Percentiles rank a stretch among this genome's conserved stretches.
phyloP scores from a whole-genome alignment of 148 eudicot genomes.

The Nyssa sinensis region DNA sequence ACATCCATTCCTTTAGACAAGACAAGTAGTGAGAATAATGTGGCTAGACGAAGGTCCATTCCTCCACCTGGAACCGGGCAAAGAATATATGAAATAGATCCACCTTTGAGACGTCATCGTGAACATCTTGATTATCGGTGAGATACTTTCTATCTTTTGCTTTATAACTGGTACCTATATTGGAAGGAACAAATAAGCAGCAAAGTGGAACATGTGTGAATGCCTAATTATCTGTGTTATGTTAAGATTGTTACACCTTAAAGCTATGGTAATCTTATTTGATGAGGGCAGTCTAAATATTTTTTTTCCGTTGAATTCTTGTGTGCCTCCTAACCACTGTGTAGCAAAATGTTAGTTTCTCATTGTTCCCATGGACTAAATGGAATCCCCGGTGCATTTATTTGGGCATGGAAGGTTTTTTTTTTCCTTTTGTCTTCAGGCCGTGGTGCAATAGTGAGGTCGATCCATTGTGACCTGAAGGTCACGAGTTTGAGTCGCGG shows the following conservation, averaged over 20 bases:
- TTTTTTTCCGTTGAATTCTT: not conserved
- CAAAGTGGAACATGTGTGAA: not conserved
- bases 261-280: slow-evolving; percentile 5
- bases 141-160: slow-evolving; percentile 23
- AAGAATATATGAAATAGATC: slow-evolving; percentile 85
- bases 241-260: not conserved
- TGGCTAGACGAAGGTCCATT: slow-evolving; percentile 40
- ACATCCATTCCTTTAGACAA: slow-evolving; percentile 25
- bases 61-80: slow-evolving; percentile 87
- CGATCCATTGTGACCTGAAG: too few species aligned
- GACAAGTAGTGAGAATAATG: slow-evolving; percentile 31
- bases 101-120: slow-evolving; percentile 52
- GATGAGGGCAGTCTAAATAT: not conserved
- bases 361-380: not conserved
- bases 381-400: not conserved
- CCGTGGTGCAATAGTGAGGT: too few species aligned
- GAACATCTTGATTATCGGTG: slow-evolving; percentile 92
- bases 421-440: too few species aligned
- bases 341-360: not conserved
- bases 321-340: not conserved
- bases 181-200: not conserved
- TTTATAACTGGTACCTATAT: slow-evolving; percentile 3
- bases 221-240: not conserved
- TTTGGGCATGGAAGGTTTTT: too few species aligned
- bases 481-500: too few species aligned